Evolutionary conservation across 495 filamentous ascomycete genomes (phyloP).

Genomic region (Lasiosphaeria miniovina): DNA sequence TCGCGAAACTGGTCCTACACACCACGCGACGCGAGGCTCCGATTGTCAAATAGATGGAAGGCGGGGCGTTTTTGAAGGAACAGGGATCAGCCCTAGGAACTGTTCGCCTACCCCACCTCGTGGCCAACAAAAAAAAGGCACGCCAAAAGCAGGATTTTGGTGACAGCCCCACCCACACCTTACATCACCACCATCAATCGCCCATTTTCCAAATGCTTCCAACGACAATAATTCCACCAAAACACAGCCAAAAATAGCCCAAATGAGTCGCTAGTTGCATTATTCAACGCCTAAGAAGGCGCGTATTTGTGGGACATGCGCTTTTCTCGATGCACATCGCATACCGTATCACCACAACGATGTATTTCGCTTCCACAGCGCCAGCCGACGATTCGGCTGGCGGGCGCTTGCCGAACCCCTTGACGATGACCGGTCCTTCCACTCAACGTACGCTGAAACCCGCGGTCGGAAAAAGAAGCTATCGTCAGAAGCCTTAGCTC

Average conservation of each 20-base stretch:
- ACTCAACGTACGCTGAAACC: too few relatives aligned
- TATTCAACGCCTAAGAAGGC: background rate
- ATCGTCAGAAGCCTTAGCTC: too few relatives aligned
- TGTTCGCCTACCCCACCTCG: background rate
- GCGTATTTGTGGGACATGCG: background rate
- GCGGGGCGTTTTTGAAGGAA: background rate
- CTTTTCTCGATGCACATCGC: background rate
- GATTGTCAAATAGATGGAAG: conserved; percentile 3
- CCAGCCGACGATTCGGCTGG: too few relatives aligned
- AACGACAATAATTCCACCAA: background rate
- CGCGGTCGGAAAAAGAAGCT: too few relatives aligned
- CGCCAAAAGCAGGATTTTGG: background rate
- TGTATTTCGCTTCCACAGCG: too few relatives aligned
- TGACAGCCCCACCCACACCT: background rate
- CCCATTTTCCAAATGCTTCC: background rate
- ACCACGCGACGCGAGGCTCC: background rate
- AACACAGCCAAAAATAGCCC: background rate
- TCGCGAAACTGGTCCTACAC: too few relatives aligned
- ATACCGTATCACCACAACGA: background rate
- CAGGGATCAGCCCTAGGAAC: background rate
- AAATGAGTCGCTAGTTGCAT: background rate
- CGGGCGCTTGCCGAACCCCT: too few relatives aligned
- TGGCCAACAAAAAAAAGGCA: background rate
- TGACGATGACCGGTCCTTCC: too few relatives aligned
- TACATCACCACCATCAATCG: background rate